A percentile compares a stretch with the other conserved stretches of the same genome.
These are phyloP conservation scores for Colletotrichum tabaci DNA, from an alignment of 2,329 filamentous ascomycete genomes.

Conservation along the genomic window DNA sequence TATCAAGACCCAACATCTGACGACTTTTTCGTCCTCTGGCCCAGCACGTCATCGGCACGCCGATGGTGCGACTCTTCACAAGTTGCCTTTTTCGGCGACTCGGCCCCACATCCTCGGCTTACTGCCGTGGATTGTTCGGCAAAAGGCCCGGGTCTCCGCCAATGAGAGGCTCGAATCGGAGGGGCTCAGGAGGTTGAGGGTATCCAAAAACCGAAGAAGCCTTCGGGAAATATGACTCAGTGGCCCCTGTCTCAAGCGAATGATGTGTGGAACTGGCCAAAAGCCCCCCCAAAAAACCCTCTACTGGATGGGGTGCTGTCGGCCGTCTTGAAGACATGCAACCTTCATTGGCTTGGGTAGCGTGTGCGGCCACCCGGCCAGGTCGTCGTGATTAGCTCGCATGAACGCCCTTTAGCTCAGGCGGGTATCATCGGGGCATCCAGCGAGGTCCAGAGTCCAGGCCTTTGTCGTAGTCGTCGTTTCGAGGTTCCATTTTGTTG, in stretches of 20 bases:
- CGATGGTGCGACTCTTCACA: slow-evolving; percentile 20
- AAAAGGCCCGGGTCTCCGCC: too few species aligned
- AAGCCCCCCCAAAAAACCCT: too few species aligned
- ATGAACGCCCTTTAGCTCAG: neutral
- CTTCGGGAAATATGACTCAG: neutral
- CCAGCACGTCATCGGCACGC: slow-evolving; percentile 28
- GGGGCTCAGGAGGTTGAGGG: too few species aligned
- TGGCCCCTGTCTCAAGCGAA: too few species aligned
- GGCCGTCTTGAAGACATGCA: too few species aligned
- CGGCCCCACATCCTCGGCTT: slow-evolving; percentile 21
- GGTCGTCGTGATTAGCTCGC: neutral
- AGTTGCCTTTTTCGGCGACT: neutral
- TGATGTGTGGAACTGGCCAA: neutral
- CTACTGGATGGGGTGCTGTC: too few species aligned
- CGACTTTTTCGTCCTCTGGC: neutral
- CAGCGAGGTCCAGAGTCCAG: neutral
- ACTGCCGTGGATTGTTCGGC: neutral
- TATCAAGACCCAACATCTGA: slow-evolving; percentile 9
- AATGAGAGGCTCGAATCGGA: neutral
- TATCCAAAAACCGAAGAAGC: neutral
- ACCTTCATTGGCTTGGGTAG: too few species aligned
- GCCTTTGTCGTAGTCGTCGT: neutral
- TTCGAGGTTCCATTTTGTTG: neutral
- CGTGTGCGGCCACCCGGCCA: neutral
- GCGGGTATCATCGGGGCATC: neutral